Percentiles rank a stretch among this genome's conserved stretches.
Conservation (phyloP, 1,139 yeast species). For the Scheffersomyces cryptocercus region DNA sequence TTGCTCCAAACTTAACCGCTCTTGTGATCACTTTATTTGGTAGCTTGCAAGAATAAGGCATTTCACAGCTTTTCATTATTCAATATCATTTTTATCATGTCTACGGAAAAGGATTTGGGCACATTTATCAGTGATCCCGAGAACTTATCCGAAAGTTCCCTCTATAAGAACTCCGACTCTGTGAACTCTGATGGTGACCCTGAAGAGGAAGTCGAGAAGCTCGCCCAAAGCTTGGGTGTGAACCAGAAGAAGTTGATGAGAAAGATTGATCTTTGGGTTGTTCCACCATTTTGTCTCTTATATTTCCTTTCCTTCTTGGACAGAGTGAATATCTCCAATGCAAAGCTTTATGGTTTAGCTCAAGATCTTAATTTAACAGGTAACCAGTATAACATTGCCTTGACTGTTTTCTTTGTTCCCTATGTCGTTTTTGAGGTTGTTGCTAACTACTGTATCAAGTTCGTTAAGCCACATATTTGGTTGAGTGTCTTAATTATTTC, state of each 20-base stretch:
- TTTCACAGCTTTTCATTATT: too few relatives aligned
- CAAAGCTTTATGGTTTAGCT: conserved; percentile 65
- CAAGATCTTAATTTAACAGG: conserved; percentile 53
- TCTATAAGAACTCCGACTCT: neutral
- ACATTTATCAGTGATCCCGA: neutral
- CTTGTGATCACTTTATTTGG: too few relatives aligned
- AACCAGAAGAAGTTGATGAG: conserved; percentile 53
- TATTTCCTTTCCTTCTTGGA: conserved; percentile 72
- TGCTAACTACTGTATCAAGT: conserved; percentile 62
- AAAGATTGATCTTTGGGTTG: conserved; percentile 65
- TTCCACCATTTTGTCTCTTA: conserved; percentile 69
- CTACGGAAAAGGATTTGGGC: neutral
- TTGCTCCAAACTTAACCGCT: too few relatives aligned
- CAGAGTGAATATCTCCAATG: conserved; percentile 74
- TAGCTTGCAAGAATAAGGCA: too few relatives aligned
- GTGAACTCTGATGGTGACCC: neutral
- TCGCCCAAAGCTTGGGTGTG: conserved; percentile 35
- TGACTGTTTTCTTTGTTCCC: conserved; percentile 72
- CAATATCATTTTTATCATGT: neutral
- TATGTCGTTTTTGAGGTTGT: conserved; percentile 67
- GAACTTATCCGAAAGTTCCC: neutral
- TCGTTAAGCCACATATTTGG: conserved; percentile 66
- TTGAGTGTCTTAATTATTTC: conserved; percentile 52
- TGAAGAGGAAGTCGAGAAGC: conserved; percentile 24
- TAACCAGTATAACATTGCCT: conserved; percentile 61